phyloP scores from a whole-genome alignment of 2,329 filamentous ascomycete species.

The Colletotrichum sp. region DNA sequence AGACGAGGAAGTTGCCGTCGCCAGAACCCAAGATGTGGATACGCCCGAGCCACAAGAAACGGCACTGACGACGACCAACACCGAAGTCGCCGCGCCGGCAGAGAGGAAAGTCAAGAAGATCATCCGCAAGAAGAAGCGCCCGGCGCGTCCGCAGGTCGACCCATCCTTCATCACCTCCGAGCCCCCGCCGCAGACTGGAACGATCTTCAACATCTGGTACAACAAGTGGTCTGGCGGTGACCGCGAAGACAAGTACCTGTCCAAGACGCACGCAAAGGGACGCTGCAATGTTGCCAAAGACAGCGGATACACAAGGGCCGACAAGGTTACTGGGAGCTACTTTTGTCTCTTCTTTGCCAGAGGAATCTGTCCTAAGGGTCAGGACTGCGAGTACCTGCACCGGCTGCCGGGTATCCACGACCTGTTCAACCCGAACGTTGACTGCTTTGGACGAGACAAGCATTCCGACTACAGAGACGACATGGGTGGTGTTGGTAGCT shows the following conservation, averaged over 20 bases:
- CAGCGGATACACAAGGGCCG: slow-evolving; percentile 78
- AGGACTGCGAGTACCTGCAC: slow-evolving; percentile 94
- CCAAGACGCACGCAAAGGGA: slow-evolving; percentile 79
- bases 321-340: slow-evolving; percentile 78
- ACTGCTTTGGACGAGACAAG: slow-evolving; percentile 95
- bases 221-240: slow-evolving; percentile 98
- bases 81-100: slow-evolving; percentile 50
- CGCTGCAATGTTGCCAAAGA: slow-evolving; percentile 87
- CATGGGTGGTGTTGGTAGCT: slow-evolving; percentile 96
- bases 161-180: slow-evolving; percentile 82
- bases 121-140: slow-evolving; percentile 86
- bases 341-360: slow-evolving; percentile 88
- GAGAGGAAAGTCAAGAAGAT: slow-evolving; percentile 84
- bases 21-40: neutral
- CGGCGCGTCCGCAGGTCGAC: slow-evolving; percentile 90
- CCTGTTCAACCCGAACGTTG: slow-evolving; percentile 90
- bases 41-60: slow-evolving; percentile 2
- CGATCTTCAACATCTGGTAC: slow-evolving; percentile 98
- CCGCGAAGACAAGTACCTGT: slow-evolving; percentile 87
- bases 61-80: slow-evolving; percentile 38
- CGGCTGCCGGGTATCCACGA: slow-evolving; percentile 86
- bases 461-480: slow-evolving; percentile 93
- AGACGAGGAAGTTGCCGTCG: slow-evolving; percentile 1
- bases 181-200: slow-evolving; percentile 89
- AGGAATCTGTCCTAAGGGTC: slow-evolving; percentile 75